phyloP scores from a whole-genome alignment of 345 rosid species.

The Salix purpurea region DNA sequence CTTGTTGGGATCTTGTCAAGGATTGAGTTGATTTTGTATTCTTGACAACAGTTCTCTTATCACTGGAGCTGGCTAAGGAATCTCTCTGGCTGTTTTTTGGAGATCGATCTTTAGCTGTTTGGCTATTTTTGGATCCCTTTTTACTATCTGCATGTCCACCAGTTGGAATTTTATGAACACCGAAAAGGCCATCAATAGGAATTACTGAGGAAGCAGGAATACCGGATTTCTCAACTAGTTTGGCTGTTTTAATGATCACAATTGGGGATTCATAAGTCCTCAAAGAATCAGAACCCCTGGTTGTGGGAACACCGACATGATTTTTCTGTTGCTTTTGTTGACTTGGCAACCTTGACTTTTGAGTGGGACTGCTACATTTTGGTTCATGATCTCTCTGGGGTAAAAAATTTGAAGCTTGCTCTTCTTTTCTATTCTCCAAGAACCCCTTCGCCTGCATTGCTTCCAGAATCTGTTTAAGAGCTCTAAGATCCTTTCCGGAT shows the following conservation, averaged over 20 bases:
- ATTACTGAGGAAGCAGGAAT: constrained; percentile 50
- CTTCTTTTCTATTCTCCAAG: constrained; percentile 57
- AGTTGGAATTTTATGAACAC: constrained; percentile 38
- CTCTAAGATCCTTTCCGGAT: constrained; percentile 80
- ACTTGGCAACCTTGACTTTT: constrained; percentile 29
- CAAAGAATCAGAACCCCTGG: constrained; percentile 34
- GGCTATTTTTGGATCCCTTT: constrained; percentile 37
- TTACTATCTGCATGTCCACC: constrained; percentile 34
- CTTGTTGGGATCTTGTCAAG: constrained; percentile 42
- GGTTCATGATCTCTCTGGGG: constrained; percentile 37
- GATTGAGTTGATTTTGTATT: constrained; percentile 33
- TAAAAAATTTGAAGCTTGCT: constrained; percentile 47
- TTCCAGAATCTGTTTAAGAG: constrained; percentile 80
- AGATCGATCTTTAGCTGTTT: constrained; percentile 37
- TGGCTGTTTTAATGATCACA: constrained; percentile 94
- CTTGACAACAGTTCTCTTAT: constrained; percentile 49
- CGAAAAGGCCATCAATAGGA: constrained; percentile 49
- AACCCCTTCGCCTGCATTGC: constrained; percentile 74
- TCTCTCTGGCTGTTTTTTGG: constrained; percentile 42
- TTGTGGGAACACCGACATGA: constrained; percentile 28
- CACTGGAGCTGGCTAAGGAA: constrained; percentile 34
- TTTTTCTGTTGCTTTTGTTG: constrained; percentile 25
- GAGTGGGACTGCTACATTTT: constrained; percentile 35
- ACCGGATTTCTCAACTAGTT: constrained; percentile 61
- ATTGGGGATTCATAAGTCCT: constrained; percentile 74